A percentile compares a stretch with the other conserved stretches of the same genome.
phyloP scores from a whole-genome alignment of 169 alveolate species.

The Plasmodium vinckei region DNA sequence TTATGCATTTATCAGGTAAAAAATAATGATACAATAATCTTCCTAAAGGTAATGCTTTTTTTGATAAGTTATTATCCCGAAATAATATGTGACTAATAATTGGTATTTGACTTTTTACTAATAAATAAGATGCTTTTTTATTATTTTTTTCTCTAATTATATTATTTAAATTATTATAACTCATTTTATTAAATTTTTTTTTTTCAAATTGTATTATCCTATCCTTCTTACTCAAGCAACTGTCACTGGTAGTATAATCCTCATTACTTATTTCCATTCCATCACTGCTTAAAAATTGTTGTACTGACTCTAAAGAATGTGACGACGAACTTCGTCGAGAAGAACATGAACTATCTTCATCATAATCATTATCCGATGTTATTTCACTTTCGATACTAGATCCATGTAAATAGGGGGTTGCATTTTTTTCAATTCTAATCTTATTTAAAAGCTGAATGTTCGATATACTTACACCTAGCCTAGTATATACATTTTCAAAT shows the following conservation, averaged over 20 bases:
- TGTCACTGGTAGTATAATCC: too few species aligned
- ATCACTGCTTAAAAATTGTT: too few species aligned
- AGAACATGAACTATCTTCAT: neutral
- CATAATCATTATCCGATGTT: neutral
- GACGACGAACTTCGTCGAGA: neutral
- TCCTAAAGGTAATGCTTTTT: conserved; percentile 52
- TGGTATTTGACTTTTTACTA: conserved; percentile 57
- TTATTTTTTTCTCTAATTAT: neutral
- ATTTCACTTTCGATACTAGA: neutral
- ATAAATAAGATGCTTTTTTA: neutral
- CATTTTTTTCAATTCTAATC: neutral
- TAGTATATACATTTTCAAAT: conserved; percentile 15
- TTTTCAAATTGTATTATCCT: neutral
- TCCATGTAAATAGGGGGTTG: neutral
- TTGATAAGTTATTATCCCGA: conserved; percentile 53
- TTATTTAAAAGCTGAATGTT: conserved; percentile 36
- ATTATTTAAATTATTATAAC: neutral
- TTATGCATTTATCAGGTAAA: conserved; percentile 53
- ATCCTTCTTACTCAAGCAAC: too few species aligned
- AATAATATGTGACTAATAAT: conserved; percentile 57
- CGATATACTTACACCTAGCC: conserved; percentile 36
- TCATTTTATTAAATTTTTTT: neutral
- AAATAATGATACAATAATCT: conserved; percentile 54
- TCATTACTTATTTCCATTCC: too few species aligned
- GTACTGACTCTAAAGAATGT: neutral